Base-by-base conservation (phyloP, 495 filamentous ascomycete genomes). In the Halenospora varia region DNA sequence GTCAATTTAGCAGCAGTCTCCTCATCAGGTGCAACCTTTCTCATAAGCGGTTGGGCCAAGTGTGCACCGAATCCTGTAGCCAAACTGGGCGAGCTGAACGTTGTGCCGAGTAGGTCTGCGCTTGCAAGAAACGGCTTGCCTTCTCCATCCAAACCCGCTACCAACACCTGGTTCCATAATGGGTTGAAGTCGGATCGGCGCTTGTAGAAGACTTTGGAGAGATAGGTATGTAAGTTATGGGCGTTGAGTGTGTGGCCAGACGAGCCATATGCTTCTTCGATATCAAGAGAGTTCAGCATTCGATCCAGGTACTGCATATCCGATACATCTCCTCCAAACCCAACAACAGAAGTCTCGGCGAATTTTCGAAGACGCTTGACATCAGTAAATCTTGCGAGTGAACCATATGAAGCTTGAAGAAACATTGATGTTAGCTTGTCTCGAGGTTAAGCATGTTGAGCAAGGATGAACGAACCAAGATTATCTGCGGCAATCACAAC, bases 271-370 rank as follows among this genome's bases (percentile, higher is more conserved):
- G 90, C 88, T 76, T 97, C 94, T 69, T 86, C 79, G 77, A 92
- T 90, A 69, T 87, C 83, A 63, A 97, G 86, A 53, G 88, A 86
- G 66, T 81, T 84, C 56, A 98, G 84, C 57, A 95, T 82, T 52
- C 94, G 89, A 80, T 96, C 88, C 22, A 98, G 85, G 74, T 92
- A 90, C 76, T 98, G 94, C 94, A 98, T 97, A 77, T 98, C 94
- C 58, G 88, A 92, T 53, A 98, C 89, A 76, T 97, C 88, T 73
- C 95, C 89, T 71, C 91, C 87, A 77, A 96, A 93, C 59, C 90
- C 88, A 68, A 97, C 73, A 55, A 97, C 73, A 24, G 88, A 85
- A 41, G 82, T 76, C 62, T 83, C 79, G 73, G 85, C 86, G 74
- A 98, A 97, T 57, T 82, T 78, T 60, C 88, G 89, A 57, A 98